Base-by-base conservation (phyloP, 352 stramenopile species). In the Achlya hypogyna region DNA sequence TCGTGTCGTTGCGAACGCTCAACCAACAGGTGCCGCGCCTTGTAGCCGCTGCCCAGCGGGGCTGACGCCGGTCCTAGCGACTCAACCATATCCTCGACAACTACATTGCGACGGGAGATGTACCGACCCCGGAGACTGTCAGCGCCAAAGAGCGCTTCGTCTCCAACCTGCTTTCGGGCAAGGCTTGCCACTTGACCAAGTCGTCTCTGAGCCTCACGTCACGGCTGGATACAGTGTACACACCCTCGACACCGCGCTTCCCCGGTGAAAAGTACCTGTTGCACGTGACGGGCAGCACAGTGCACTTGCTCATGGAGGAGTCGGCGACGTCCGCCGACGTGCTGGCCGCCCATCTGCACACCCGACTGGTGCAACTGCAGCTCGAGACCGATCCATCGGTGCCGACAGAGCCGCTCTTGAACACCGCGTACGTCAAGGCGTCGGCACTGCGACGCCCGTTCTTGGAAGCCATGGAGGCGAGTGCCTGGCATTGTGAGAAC, bases 1-100 rank as follows among this genome's bases (percentile, higher is more conserved):
- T 77, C 56, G 79, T 90, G 22, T 78, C 78, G 49, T 69, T 90
- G 53, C 78, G 75, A 4, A 90, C 82, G n/a, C 68, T 90, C 40
- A 88, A 87, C 65, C 83, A 74, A 20, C 47, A 62, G 53, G 25
- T 62, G n/a, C 2, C 27, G 45, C 20, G 14, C 40, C 14, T 20
- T 14, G 20, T 20, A 14, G 40, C 20, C 20, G 14, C 40, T 20
- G 40, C 40, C 20, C n/a, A n/a, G n/a, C n/a, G n/a, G n/a, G 20
- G 14, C 20, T 20, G 40, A 49, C 40, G 12, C 40, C 20, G 12
- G 20, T 49, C 20, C 14, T 76, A 89, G 71, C 79, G 81, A 14
- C 71, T 88, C 42, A 74, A 90, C 34, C 68, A 86, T 49, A 86
- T 84, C 69, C 53, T 88, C 27, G 53, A 67, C 31, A 9, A 0